phyloP scores from a whole-genome alignment of 345 rosid genomes.

The Eucalyptus virginea region DNA sequence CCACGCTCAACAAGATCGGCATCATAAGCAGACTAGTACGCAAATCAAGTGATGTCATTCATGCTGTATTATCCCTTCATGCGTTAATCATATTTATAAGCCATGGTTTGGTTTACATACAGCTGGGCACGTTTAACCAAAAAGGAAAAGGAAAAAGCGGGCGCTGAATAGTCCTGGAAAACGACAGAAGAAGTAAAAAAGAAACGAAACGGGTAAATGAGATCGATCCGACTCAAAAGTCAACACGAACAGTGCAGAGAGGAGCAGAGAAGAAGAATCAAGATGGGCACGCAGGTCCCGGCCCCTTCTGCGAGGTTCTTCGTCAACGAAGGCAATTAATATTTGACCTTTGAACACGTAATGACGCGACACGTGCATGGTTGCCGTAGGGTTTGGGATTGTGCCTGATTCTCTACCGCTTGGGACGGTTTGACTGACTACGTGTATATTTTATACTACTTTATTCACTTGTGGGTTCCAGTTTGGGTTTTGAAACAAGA shows the following conservation, averaged over 20 bases:
- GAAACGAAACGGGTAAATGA: background rate
- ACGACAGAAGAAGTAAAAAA: background rate
- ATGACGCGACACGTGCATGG: background rate
- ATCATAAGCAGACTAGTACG: background rate
- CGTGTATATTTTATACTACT: background rate
- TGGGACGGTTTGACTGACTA: background rate
- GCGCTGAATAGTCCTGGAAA: background rate
- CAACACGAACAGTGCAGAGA: background rate
- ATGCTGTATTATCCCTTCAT: background rate
- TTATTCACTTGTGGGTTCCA: background rate
- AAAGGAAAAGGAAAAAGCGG: background rate
- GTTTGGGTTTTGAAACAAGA: background rate
- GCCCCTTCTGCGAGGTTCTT: background rate
- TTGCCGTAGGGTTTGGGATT: background rate
- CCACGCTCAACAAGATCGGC: background rate
- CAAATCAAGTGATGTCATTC: background rate
- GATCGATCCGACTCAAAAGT: background rate
- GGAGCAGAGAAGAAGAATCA: background rate
- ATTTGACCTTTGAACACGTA: background rate
- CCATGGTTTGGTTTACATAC: background rate
- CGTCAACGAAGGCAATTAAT: background rate
- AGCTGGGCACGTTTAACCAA: background rate
- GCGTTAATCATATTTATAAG: background rate
- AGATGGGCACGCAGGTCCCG: background rate
- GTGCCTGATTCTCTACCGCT: background rate